Percentiles rank a stretch among this genome's conserved stretches.
Evolutionary conservation across 2,329 filamentous ascomycete species (phyloP).

Genomic region (Eutypa lata): DNA sequence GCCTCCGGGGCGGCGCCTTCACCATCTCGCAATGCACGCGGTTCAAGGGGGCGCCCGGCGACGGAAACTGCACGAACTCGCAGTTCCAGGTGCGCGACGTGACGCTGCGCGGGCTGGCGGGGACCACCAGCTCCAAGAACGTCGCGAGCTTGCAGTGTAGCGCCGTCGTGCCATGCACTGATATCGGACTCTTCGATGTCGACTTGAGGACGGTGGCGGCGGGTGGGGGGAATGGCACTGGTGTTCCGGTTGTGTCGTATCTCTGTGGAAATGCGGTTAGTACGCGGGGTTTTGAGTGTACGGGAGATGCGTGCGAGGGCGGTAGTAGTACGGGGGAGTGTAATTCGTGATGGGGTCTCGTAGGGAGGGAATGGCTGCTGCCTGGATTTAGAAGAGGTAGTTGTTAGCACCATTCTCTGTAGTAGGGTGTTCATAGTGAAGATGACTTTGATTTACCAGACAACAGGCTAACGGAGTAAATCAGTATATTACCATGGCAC

Average conservation of each 20-base stretch:
- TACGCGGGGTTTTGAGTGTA: constrained; percentile 1
- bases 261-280: constrained; percentile 6
- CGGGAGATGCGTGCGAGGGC: constrained; percentile 1
- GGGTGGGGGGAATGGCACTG: no score
- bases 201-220: constrained; percentile 2
- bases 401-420: no score
- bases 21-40: constrained; percentile 20
- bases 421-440: no score
- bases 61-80: constrained; percentile 20
- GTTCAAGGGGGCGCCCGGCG: constrained; percentile 17
- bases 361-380: no score
- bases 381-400: no score
- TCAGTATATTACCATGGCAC: no score
- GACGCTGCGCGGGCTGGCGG: constrained; percentile 11
- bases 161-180: constrained; percentile 5
- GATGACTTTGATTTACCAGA: no score
- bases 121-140: background rate
- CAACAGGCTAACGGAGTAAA: no score
- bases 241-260: background rate
- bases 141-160: constrained; percentile 7
- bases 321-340: constrained; percentile 2
- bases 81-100: constrained; percentile 15
- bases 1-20: constrained; percentile 16
- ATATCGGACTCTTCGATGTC: constrained; percentile 5
- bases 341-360: background rate